Evolutionary conservation across 768 basidiomycete species (phyloP).

Genomic region (Chalciporus piperatus): DNA sequence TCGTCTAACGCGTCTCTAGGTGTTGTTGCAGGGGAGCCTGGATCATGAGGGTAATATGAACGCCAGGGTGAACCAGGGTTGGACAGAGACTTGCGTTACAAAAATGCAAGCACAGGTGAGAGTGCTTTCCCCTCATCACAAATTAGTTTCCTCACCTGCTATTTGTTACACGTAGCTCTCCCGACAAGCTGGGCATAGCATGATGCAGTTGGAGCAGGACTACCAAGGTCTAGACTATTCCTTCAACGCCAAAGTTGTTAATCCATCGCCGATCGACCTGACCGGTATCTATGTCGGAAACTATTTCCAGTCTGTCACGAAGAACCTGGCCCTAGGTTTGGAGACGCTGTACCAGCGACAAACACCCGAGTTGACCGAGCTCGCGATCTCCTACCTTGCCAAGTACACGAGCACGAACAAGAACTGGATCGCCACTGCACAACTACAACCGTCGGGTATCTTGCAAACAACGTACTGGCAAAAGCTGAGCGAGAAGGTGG

Average conservation of each 20-base stretch:
- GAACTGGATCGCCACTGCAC: constrained; percentile 92
- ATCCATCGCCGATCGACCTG: constrained; percentile 83
- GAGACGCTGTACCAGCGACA: constrained; percentile 84
- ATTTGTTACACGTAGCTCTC: constrained; percentile 55
- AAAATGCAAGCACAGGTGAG: constrained; percentile 88
- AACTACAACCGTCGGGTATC: constrained; percentile 77
- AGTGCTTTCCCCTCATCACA: constrained; percentile 3
- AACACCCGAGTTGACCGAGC: constrained; percentile 65
- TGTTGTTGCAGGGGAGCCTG: constrained; percentile 89
- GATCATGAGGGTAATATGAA: constrained; percentile 93
- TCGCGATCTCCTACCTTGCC: constrained; percentile 72
- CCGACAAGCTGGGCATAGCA: constrained; percentile 73
- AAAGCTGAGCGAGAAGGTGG: constrained; percentile 91
- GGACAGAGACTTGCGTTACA: constrained; percentile 72
- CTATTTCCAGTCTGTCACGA: constrained; percentile 90
- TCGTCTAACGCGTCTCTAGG: constrained; percentile 43
- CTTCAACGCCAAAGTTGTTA: constrained; percentile 82
- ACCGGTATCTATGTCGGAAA: constrained; percentile 92
- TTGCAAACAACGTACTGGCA: constrained; percentile 96
- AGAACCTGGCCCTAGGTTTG: constrained; percentile 83
- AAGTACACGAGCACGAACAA: constrained; percentile 72
- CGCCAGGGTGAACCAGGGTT: constrained; percentile 86
- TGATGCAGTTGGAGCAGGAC: constrained; percentile 94
- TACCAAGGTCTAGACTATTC: constrained; percentile 85
- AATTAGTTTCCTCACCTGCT: neutral